Evolutionary conservation across 2,329 filamentous ascomycete species (phyloP), one percentile per base, ranked within the genome.

Genomic region (Arthrobotrys megalospora): DNA sequence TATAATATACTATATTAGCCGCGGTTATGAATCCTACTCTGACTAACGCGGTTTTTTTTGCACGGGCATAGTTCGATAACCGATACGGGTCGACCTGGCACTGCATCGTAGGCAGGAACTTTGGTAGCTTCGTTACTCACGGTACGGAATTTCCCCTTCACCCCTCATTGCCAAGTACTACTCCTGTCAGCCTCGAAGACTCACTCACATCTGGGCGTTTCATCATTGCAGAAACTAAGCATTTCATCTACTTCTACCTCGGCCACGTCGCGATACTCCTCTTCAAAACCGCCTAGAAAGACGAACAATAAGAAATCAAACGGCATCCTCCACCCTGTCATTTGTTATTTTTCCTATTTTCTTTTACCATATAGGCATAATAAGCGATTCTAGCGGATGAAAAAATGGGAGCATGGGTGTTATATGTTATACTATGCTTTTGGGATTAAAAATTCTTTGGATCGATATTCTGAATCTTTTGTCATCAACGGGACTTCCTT

Each of bases 181-280:
- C 24, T 5, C 24, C 2, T 28, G 24, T 28, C 16, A 52, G 16
- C 16, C 34, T 16, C 47, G 32, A 48, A 28, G 45, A 62, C 41
- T 10, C n/a, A n/a, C 24, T 43, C 10, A 73, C 21, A 45, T n/a
- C 14, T 7, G 38, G 12, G 10, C 24, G 36, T 12, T 12, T 28
- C 24, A 28, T 28, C 24, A 28, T 6, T 45, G 7, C 53, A 71
- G 69, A 76, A 86, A 98, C 96, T 32, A 98, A 98, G 87, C 96
- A 99, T 86, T 99, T 99, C 88, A 97, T 99, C 85, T 99, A 99
- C 88, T 99, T 99, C 88, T 99, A 99, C 87, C 92, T 99, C 77
- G 96, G 96, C 68, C 96, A 98, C 88, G 97, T 94, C 85, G 96
- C 96, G 77, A 98, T 99, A 84, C 89, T 99, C 71, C 91, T 99